These are phyloP conservation scores for Zygosaccharomyces rouxii DNA, from an alignment of 805 yeast species.

Conservation along the genomic window DNA sequence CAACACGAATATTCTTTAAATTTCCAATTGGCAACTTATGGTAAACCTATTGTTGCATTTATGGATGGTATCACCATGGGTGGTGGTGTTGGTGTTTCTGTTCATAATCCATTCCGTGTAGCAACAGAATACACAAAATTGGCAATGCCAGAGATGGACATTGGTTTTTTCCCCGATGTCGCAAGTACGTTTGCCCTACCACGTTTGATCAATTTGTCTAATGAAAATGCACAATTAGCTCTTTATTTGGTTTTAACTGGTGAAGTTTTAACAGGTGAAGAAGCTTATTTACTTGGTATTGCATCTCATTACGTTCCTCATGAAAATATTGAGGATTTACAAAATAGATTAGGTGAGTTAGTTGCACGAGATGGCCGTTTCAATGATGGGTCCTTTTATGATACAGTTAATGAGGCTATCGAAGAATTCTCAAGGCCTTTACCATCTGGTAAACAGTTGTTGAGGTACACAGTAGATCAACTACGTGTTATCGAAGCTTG, in stretches of 20 bases:
- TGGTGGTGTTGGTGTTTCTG: slow-evolving; percentile 91
- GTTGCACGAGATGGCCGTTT: slow-evolving; percentile 30
- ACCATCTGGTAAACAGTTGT: slow-evolving; percentile 54
- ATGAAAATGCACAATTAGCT: slow-evolving; percentile 69
- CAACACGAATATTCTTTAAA: slow-evolving; percentile 76
- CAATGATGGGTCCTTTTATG: slow-evolving; percentile 29
- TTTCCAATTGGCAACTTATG: slow-evolving; percentile 71
- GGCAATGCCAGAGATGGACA: slow-evolving; percentile 98
- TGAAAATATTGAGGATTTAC: slow-evolving; percentile 56
- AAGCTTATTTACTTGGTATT: slow-evolving; percentile 75
- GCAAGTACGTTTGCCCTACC: slow-evolving; percentile 90
- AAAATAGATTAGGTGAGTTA: slow-evolving; percentile 60
- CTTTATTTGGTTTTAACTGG: slow-evolving; percentile 85
- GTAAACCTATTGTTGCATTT: slow-evolving; percentile 80
- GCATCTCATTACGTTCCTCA: slow-evolving; percentile 87
- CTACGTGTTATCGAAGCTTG: slow-evolving; percentile 63
- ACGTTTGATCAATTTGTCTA: slow-evolving; percentile 43
- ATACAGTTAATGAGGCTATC: slow-evolving; percentile 62
- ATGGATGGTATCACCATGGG: slow-evolving; percentile 97
- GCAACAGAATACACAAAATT: slow-evolving; percentile 88
- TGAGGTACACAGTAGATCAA: slow-evolving; percentile 52
- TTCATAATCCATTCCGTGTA: slow-evolving; percentile 87
- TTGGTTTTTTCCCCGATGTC: slow-evolving; percentile 95
- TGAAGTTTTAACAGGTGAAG: slow-evolving; percentile 68
- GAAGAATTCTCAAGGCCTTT: slow-evolving; percentile 72